Evolutionary conservation across 2,329 filamentous ascomycete genomes (phyloP).

Genomic region (Aspergillus uvarum): DNA sequence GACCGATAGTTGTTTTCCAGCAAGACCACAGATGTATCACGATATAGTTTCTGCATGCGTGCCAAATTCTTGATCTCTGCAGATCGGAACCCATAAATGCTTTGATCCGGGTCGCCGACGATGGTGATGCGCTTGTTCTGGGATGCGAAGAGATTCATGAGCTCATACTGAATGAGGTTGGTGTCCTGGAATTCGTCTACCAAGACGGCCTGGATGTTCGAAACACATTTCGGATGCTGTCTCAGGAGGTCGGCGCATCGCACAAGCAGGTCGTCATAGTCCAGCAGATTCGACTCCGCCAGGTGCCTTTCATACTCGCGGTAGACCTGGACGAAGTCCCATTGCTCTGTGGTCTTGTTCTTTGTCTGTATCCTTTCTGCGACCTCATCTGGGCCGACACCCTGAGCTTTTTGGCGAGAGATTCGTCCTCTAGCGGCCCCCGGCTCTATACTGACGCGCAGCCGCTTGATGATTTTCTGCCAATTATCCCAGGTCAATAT

Average conservation of each 20-base stretch:
- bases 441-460: conserved; percentile 67
- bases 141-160: conserved; percentile 86
- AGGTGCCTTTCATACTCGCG: conserved; percentile 76
- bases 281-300: conserved; percentile 74
- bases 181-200: conserved; percentile 99
- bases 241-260: conserved; percentile 77
- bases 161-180: conserved; percentile 88
- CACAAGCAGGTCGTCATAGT: conserved; percentile 91
- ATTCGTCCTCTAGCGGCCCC: conserved; percentile 73
- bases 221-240: conserved; percentile 73
- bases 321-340: conserved; percentile 68
- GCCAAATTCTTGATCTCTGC: conserved; percentile 87
- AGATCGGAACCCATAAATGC: conserved; percentile 93
- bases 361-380: conserved; percentile 35
- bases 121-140: conserved; percentile 76
- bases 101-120: conserved; percentile 95
- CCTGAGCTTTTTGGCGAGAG: conserved; percentile 60
- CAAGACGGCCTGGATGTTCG: conserved; percentile 84
- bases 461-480: conserved; percentile 73
- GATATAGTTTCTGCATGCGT: conserved; percentile 73
- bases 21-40: conserved; percentile 75
- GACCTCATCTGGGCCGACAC: conserved; percentile 49
- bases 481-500: conserved; percentile 12
- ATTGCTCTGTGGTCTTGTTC: conserved; percentile 51
- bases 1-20: conserved; percentile 95